A percentile compares a stretch with the other conserved stretches of the same genome.
Evolutionary conservation across 2,329 filamentous ascomycete species (phyloP).

Genomic region (Nigrograna mackinnonii): DNA sequence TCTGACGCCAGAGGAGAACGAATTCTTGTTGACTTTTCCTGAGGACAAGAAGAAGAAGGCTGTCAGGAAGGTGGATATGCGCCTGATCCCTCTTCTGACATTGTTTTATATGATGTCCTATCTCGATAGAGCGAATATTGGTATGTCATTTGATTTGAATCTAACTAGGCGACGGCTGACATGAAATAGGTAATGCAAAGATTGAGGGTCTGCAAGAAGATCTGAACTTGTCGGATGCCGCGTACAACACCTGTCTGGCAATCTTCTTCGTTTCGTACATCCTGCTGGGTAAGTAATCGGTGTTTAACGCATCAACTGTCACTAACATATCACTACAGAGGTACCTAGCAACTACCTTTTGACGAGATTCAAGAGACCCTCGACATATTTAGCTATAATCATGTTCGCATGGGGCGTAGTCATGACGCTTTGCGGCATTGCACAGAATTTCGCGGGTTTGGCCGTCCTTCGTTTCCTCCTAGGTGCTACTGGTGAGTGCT

Average conservation of each 20-base stretch:
- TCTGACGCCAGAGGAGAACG: too few species aligned
- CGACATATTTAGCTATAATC: neutral
- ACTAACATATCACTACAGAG: slow-evolving; percentile 64
- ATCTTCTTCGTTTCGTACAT: slow-evolving; percentile 58
- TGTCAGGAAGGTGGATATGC: neutral
- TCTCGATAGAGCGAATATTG: neutral
- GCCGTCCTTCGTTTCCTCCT: slow-evolving; percentile 58
- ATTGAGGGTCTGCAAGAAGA: neutral
- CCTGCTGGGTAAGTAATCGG: too few species aligned
- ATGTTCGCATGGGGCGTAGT: neutral
- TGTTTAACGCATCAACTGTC: too few species aligned
- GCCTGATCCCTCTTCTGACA: neutral
- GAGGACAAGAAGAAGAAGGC: neutral
- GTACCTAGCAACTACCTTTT: slow-evolving; percentile 58
- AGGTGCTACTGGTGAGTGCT: slow-evolving; percentile 70
- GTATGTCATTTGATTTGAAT: neutral
- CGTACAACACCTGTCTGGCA: slow-evolving; percentile 7
- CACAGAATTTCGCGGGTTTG: slow-evolving; percentile 59
- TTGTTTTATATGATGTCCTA: neutral
- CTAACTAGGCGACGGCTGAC: too few species aligned
- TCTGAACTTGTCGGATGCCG: slow-evolving; percentile 8
- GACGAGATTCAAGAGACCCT: slow-evolving; percentile 18
- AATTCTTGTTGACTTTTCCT: too few species aligned
- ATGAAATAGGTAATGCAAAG: neutral
- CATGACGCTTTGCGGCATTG: too few species aligned